Base-by-base conservation (phyloP, 2,329 filamentous ascomycete species). In the Colletotrichum magnum region DNA sequence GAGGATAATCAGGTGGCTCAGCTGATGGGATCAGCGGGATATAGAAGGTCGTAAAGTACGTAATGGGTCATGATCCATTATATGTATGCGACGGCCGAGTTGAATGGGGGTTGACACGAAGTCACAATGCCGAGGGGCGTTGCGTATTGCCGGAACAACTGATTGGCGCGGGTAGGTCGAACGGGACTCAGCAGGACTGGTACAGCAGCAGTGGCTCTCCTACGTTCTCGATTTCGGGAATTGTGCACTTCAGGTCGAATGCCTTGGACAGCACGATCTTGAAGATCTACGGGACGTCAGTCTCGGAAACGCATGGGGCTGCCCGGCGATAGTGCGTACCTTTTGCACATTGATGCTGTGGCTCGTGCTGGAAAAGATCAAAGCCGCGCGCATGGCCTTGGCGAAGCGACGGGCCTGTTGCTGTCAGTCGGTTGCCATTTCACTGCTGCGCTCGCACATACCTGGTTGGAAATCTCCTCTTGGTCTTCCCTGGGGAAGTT, bases 271-370 rank as follows among this genome's bases (percentile, higher is more conserved):
- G 88, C 67, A 99, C 96, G 75, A 99, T 99, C 83, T 99, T 99
- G 89, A 99, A 99, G 78, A 99, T 99, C 95, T 98, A 76, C 2
- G 7, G 21, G 1, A 13, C 13, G 57, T 65, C 58, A 68, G 43
- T 57, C 58, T 73, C 47, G 63, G 71, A 4, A 68, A 62, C 50
- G 58, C 36, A 3, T 41, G 26, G 28, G 6, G 10, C 5, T 24
- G 12, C 4, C 28, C 4, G 12, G 48, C 4, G 13, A 43, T n/a
- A 41, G 26, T 70, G 81, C 13, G 56, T 79, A 97, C 95, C 92
- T 90, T 99, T 83, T 99, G 96, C 72, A 99, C 96, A 76, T 99
- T 99, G 86, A 99, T 99, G 81, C 95, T 98, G 84, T 99, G 96
- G 80, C 95, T 98, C 63, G 96, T 99, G 82, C 95, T 98, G 83